Evolutionary conservation across 108 stramenopile genomes (phyloP), one percentile per base, ranked within the genome.

Genomic region (Skeletonema costatum): DNA sequence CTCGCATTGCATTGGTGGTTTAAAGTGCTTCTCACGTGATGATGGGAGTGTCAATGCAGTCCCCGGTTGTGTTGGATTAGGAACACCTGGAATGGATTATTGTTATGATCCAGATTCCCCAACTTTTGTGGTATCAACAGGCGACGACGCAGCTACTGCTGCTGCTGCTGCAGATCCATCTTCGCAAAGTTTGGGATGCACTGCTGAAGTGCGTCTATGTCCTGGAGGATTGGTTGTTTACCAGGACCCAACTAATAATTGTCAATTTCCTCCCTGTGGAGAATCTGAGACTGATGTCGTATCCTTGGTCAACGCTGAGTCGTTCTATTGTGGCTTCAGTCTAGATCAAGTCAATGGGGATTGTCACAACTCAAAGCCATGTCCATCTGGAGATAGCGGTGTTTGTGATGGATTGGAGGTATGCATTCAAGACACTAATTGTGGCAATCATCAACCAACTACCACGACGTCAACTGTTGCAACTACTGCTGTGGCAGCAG

Each of bases 11-110:
- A 56, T 29, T 0, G 36, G 13, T 9, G 61, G 68, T 4, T 56
- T 83, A 8, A n/a, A 35, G n/a, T 83, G 82, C 46, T 83, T 70
- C 33, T 69, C 73, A 17, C 71, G 77, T 10, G 64, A 11, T 5
- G 35, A 71, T 46, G 74, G 80, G 8, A 75, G 64, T 38, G 73
- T 75, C 21, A 68, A 71, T 7, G 50, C 62, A 12, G 80, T 81
- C 16, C 72, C 80, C 19, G 80, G 80, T 1, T 81, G 80, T 33
- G 9, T 14, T 31, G 74, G 74, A 2, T 36, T 75, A 6, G 80
- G 80, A 7, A 76, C 71, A 38, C 44, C 74, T 59, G 81, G 81
- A 51, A 82, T 82, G 71, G 75, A 82, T 58, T 82, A 70, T 58
- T 82, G 81, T 60, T 73, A 76, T 14, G 71, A 76, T 59, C 81